phyloP scores from a whole-genome alignment of 495 filamentous ascomycete genomes.

The Hypoxylon cercidicola region DNA sequence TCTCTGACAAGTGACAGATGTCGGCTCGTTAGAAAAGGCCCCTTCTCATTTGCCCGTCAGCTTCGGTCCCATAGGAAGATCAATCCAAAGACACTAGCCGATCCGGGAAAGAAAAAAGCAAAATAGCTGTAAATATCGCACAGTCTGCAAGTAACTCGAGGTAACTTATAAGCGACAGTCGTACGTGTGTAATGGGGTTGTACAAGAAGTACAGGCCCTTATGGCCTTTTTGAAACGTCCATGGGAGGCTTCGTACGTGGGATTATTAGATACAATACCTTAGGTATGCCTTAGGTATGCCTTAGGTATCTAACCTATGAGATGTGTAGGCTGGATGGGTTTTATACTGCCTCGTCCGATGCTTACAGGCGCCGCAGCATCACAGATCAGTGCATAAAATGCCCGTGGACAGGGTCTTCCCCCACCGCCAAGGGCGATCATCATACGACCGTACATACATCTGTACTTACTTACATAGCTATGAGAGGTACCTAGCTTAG shows the following conservation, averaged over 20 bases:
- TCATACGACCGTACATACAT: constrained; percentile 33
- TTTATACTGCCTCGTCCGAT: not conserved
- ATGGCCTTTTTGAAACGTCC: no score
- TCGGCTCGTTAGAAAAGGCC: not conserved
- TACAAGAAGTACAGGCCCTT: constrained; percentile 4
- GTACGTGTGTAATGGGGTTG: constrained; percentile 19
- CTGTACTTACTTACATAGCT: not conserved
- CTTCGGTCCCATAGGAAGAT: not conserved
- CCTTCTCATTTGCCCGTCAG: not conserved
- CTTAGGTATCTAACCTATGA: not conserved
- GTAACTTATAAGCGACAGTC: constrained; percentile 27
- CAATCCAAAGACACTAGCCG: not conserved
- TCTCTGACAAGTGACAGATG: not conserved
- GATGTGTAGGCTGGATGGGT: constrained; percentile 5
- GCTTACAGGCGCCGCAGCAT: constrained; percentile 24
- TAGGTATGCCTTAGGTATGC: no score
- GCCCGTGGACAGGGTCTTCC: constrained; percentile 25
- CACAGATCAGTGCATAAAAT: no score
- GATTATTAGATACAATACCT: constrained; percentile 6
- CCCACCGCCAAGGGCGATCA: constrained; percentile 43
- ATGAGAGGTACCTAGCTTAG: no score
- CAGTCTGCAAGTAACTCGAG: not conserved
- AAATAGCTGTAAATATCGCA: constrained; percentile 11
- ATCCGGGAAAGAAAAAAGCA: not conserved
- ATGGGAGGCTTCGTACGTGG: not conserved